phyloP scores from a whole-genome alignment of 1,139 yeast species.

The Pichia sp. region DNA sequence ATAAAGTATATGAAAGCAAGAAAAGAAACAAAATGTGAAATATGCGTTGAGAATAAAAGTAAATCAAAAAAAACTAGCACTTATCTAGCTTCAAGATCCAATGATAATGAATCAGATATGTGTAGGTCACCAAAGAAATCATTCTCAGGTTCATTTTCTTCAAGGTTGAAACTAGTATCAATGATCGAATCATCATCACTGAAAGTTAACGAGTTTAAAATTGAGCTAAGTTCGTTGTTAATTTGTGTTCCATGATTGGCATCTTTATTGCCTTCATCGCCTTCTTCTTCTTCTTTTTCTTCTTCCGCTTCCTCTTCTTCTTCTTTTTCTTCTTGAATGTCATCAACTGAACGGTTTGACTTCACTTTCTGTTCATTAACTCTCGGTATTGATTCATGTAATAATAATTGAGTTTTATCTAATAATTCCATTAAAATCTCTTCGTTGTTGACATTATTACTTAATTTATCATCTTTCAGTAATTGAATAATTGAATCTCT shows the following conservation, averaged over 20 bases:
- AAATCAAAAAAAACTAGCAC: neutral
- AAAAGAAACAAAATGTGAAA: neutral
- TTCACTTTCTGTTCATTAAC: neutral
- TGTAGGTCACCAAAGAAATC: conserved; percentile 12
- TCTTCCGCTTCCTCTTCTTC: neutral
- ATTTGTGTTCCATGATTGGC: too few relatives aligned
- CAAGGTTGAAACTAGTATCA: neutral
- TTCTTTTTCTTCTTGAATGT: neutral
- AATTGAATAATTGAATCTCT: conserved; percentile 8
- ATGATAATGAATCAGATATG: neutral
- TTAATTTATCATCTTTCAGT: neutral
- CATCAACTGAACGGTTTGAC: too few relatives aligned
- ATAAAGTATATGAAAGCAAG: neutral
- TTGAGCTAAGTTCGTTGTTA: too few relatives aligned
- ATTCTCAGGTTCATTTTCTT: neutral
- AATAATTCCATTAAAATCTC: conserved; percentile 1
- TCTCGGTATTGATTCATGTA: neutral
- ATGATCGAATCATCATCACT: neutral
- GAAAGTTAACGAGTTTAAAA: neutral
- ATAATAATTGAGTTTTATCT: neutral
- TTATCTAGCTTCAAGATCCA: neutral
- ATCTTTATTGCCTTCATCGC: neutral
- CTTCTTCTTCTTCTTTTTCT: neutral
- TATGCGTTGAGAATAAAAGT: neutral
- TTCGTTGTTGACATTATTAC: neutral